Percentiles rank a stretch among this genome's conserved stretches.
phyloP scores from a whole-genome alignment of 140 eudicot genomes.

The Bidens hawaiensis region DNA sequence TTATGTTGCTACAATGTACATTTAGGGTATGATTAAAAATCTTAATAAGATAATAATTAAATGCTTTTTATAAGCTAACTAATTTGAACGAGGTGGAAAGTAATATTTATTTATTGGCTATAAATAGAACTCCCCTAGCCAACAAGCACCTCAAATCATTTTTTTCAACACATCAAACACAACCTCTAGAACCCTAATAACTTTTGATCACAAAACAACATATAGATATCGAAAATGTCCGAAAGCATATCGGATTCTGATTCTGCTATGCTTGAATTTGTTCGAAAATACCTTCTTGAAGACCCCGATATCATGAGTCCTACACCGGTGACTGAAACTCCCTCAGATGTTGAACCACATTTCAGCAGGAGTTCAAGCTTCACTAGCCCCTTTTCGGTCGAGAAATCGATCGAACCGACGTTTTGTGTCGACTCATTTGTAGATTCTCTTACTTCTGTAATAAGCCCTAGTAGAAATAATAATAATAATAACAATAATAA shows the following conservation, averaged over 20 bases:
- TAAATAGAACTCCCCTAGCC: conserved; percentile 23
- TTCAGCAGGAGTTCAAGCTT: conserved; percentile 34
- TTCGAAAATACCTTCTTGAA: conserved; percentile 37
- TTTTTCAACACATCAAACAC: conserved; percentile 9
- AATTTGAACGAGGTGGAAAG: not conserved
- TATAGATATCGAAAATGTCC: conserved; percentile 25
- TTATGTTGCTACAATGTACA: no score
- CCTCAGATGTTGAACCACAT: conserved; percentile 18
- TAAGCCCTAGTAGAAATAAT: conserved; percentile 16
- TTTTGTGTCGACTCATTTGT: conserved; percentile 29
- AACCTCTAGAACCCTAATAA: not conserved
- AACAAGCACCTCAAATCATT: conserved; percentile 10
- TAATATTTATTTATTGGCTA: conserved; percentile 17
- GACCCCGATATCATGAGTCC: conserved; percentile 24
- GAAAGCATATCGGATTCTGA: conserved; percentile 40
- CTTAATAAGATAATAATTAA: no score
- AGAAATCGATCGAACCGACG: conserved; percentile 17
- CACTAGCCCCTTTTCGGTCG: conserved; percentile 28
- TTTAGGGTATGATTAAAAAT: no score
- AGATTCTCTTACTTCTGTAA: conserved; percentile 29
- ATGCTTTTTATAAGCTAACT: no score
- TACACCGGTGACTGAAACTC: conserved; percentile 8
- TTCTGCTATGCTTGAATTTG: conserved; percentile 40
- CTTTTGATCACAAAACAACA: not conserved
- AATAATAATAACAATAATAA: conserved; percentile 8